A percentile compares a stretch with the other conserved stretches of the same genome.
Conservation (phyloP, 192 early-diverging fungal species). For the Backusella sp. region DNA sequence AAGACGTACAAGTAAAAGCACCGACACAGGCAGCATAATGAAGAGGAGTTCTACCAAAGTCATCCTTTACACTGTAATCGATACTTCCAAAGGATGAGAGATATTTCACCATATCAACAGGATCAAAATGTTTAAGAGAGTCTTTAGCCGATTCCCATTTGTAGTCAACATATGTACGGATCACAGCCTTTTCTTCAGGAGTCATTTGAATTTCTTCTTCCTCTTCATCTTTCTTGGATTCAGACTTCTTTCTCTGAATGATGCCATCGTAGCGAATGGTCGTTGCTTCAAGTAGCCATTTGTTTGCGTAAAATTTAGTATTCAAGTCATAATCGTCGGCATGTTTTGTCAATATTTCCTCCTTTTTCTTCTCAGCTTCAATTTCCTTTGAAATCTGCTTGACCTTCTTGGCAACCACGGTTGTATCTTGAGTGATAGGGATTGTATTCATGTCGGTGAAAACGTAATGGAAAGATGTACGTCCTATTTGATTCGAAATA, state of each 20-base stretch:
- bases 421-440: conserved; percentile 36
- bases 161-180: conserved; percentile 11
- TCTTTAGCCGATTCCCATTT: conserved; percentile 28
- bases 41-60: conserved; percentile 51
- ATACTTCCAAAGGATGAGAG: conserved; percentile 29
- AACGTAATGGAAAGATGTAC: conserved; percentile 51
- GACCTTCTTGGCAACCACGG: conserved; percentile 16
- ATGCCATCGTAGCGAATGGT: neutral
- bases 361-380: neutral
- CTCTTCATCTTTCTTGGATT: neutral
- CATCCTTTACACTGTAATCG: conserved; percentile 38
- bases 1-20: conserved; percentile 48
- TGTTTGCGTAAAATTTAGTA: neutral
- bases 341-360: neutral
- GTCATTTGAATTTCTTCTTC: neutral
- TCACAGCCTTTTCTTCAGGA: neutral
- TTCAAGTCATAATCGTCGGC: neutral
- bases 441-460: conserved; percentile 39
- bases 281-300: conserved; percentile 23
- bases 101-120: conserved; percentile 48
- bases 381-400: conserved; percentile 23
- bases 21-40: conserved; percentile 54
- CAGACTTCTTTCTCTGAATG: neutral
- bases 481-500: conserved; percentile 23
- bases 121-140: conserved; percentile 38